Conservation (phyloP, 306 rosid genomes). For the Lathyrus oleraceus region DNA sequence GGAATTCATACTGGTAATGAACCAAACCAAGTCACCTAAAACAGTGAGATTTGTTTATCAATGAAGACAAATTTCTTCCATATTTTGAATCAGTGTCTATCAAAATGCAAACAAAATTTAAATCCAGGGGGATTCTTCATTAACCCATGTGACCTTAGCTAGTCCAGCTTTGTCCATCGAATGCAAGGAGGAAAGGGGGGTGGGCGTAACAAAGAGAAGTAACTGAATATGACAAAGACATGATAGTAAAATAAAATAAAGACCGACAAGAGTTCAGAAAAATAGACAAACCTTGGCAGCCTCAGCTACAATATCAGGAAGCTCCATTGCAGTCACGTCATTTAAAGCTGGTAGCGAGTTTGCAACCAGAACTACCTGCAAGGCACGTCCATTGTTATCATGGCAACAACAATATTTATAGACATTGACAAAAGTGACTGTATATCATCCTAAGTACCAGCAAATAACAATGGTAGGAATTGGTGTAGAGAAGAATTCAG, state of each 20-base stretch:
- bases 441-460: slow-evolving; percentile 1
- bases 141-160: neutral
- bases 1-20: neutral
- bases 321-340: slow-evolving; percentile 94
- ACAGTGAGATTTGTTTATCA: neutral
- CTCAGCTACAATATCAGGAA: slow-evolving; percentile 95
- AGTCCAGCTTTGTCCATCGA: neutral
- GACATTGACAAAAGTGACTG: slow-evolving; percentile 6
- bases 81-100: neutral
- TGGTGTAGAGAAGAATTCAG: neutral
- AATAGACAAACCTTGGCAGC: slow-evolving; percentile 85
- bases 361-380: slow-evolving; percentile 94
- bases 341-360: slow-evolving; percentile 96
- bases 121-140: slow-evolving; percentile 1
- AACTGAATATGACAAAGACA: slow-evolving; percentile 6
- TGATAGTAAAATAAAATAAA: neutral
- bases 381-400: slow-evolving; percentile 14
- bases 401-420: slow-evolving; percentile 14
- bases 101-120: slow-evolving; percentile 20
- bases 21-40: neutral
- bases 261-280: slow-evolving; percentile 18
- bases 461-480: slow-evolving; percentile 2
- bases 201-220: neutral
- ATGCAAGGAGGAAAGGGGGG: neutral
- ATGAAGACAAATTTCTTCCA: neutral